Conservation (phyloP, 768 basidiomycete genomes). For the Calocybe gangraenosa region DNA sequence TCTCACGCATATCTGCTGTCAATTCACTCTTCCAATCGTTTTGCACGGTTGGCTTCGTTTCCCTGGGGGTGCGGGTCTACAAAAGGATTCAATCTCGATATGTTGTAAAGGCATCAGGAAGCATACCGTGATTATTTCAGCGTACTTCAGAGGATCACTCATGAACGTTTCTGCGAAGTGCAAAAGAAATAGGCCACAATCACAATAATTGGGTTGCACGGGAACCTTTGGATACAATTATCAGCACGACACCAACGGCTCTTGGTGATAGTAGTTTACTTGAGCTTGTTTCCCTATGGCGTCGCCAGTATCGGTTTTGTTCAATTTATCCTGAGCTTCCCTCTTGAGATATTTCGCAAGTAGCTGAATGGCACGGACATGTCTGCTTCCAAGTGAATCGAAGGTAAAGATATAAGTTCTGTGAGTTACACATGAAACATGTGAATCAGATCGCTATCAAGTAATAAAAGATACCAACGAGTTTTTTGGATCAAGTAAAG, state of each 20-base stretch:
- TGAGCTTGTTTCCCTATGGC: constrained; percentile 46
- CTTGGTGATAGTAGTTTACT: constrained; percentile 31
- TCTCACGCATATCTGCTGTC: constrained; percentile 43
- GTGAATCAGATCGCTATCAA: constrained; percentile 7
- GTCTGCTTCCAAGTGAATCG: constrained; percentile 81
- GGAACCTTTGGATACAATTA: constrained; percentile 60
- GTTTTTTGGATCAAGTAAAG: background rate
- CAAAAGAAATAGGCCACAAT: constrained; percentile 90
- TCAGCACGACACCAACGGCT: background rate
- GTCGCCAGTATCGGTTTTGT: constrained; percentile 30
- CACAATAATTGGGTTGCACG: constrained; percentile 81
- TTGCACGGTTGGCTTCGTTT: constrained; percentile 33
- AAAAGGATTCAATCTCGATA: background rate
- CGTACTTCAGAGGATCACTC: constrained; percentile 48
- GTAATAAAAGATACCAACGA: background rate
- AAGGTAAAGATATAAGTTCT: constrained; percentile 85
- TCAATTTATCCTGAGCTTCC: constrained; percentile 77
- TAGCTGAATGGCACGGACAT: constrained; percentile 57
- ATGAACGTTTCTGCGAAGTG: constrained; percentile 84
- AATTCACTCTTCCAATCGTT: constrained; percentile 48
- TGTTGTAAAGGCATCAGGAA: background rate
- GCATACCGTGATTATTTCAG: constrained; percentile 44
- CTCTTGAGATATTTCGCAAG: constrained; percentile 63
- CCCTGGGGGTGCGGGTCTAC: constrained; percentile 24
- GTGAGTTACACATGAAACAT: constrained; percentile 6